Percentiles rank a stretch among this genome's conserved stretches.
Evolutionary conservation across 192 early-diverging fungal species (phyloP).

Genomic region (Coemansia brasiliensis): DNA sequence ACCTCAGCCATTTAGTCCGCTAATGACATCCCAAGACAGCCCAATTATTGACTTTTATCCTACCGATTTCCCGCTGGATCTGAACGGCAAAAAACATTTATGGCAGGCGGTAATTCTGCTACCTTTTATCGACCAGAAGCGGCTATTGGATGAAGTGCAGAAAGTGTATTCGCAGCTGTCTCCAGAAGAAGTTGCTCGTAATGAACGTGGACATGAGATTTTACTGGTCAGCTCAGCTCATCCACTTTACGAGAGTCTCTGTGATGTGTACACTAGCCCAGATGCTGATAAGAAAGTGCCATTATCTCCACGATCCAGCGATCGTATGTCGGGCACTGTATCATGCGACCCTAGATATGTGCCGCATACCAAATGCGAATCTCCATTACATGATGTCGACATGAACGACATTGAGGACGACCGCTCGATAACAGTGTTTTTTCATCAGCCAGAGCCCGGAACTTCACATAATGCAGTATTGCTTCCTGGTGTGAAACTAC

Average conservation of each 20-base stretch:
- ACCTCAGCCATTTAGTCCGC: slow-evolving; percentile 62
- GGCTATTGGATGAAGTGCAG: slow-evolving; percentile 73
- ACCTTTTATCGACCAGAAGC: slow-evolving; percentile 90
- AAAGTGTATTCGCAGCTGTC: slow-evolving; percentile 64
- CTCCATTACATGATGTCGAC: slow-evolving; percentile 56
- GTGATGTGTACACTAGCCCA: slow-evolving; percentile 33
- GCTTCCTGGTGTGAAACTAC: slow-evolving; percentile 45
- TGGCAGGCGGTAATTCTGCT: slow-evolving; percentile 94
- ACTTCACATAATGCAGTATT: slow-evolving; percentile 24
- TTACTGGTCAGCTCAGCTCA: slow-evolving; percentile 63
- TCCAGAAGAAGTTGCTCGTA: slow-evolving; percentile 73
- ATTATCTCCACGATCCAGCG: slow-evolving; percentile 59
- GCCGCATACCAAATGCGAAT: slow-evolving; percentile 60
- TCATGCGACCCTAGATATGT: slow-evolving; percentile 62
- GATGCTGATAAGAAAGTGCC: slow-evolving; percentile 28
- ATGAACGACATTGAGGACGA: slow-evolving; percentile 64
- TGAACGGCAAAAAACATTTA: slow-evolving; percentile 93
- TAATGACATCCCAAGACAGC: slow-evolving; percentile 83
- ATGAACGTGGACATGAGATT: slow-evolving; percentile 63
- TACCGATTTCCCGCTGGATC: slow-evolving; percentile 81
- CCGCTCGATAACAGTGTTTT: slow-evolving; percentile 60
- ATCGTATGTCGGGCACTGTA: slow-evolving; percentile 60
- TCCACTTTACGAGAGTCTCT: slow-evolving; percentile 61
- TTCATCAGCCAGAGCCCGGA: slow-evolving; percentile 43
- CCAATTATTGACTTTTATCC: slow-evolving; percentile 97